Evolutionary conservation across 2,329 filamentous ascomycete species (phyloP).

Genomic region (Chaetomiaceae sp.): DNA sequence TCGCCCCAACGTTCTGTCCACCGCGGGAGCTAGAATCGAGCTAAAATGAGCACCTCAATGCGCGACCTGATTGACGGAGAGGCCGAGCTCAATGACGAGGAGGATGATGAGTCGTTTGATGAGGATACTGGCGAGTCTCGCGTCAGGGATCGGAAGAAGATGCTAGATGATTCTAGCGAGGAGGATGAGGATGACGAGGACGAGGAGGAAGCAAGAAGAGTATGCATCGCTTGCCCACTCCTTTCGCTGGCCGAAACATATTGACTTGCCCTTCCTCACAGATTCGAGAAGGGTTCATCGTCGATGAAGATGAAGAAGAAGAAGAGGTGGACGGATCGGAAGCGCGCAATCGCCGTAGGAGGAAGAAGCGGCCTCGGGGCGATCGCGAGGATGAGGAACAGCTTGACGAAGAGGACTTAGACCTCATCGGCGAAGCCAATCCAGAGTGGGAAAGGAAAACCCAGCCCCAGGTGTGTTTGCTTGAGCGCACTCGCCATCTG

Average conservation of each 20-base stretch:
- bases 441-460: slow-evolving; percentile 65
- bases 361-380: slow-evolving; percentile 69
- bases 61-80: slow-evolving; percentile 70
- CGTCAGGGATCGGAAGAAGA: slow-evolving; percentile 38
- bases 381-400: slow-evolving; percentile 83
- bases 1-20: not conserved
- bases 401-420: slow-evolving; percentile 92
- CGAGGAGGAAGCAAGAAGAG: slow-evolving; percentile 74
- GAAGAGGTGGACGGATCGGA: slow-evolving; percentile 60
- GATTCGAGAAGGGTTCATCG: slow-evolving; percentile 93
- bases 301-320: slow-evolving; percentile 82
- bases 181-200: slow-evolving; percentile 92
- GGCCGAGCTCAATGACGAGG: slow-evolving; percentile 80
- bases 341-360: slow-evolving; percentile 55
- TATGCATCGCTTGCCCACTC: slow-evolving; percentile 40
- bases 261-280: slow-evolving; percentile 35
- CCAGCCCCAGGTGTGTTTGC: slow-evolving; percentile 59
- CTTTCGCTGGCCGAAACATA: slow-evolving; percentile 9
- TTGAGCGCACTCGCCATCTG: not conserved
- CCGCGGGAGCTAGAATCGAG: not conserved
- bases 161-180: slow-evolving; percentile 79
- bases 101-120: slow-evolving; percentile 78
- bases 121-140: slow-evolving; percentile 63
- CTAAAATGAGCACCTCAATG: slow-evolving; percentile 60
- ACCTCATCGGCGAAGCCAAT: slow-evolving; percentile 82